Evolutionary conservation across 2,329 filamentous ascomycete species (phyloP), one percentile per base, ranked within the genome.

Genomic region (Verticillium dahliae): DNA sequence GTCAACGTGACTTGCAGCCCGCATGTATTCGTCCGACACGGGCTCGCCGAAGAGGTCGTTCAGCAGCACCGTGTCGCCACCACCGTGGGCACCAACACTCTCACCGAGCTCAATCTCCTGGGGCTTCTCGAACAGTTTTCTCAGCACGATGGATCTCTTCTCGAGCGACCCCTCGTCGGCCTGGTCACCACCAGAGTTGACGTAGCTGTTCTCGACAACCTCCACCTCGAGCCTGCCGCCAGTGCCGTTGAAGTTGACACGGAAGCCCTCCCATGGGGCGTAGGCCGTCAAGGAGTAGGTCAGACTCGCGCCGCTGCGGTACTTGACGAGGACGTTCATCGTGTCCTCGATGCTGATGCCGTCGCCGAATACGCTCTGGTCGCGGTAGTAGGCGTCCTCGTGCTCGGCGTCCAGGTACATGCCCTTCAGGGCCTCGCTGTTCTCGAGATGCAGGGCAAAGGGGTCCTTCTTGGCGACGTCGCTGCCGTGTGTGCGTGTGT

Each of bases 331-430:
- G 31, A 87, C 72, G 45, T 78, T 84, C 84, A 87, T 85, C 0
- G 84, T 87, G 66, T 88, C 85, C 69, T 88, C 85, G 62, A 87
- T 87, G 65, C 77, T 86, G 61, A 88, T 86, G 1, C 85, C 85
- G 62, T 88, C 85, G 0, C 82, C 78, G 60, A 88, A 87, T 0
- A 86, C 84, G 65, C 80, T 85, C 70, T 86, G 85, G 67, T 88
- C 85, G 0, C 85, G 80, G 63, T 83, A 79, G 66, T 88, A 88
- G 15, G 78, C 78, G 65, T 88, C 85, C 67, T 88, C 85, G 62
- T 87, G 80, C 75, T 88, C 85, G 0, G 85, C 85, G 39, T 86
- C 84, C 0, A 85, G 77, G 62, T 87, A 87, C 76, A 87, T 78
- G 3, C 77, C 78, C 72, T 83, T 85, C 27, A 88, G 72, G 64